These are phyloP conservation scores for Cyclotella kingstonii DNA, from an alignment of 108 stramenopile genomes.

Conservation along the genomic window DNA sequence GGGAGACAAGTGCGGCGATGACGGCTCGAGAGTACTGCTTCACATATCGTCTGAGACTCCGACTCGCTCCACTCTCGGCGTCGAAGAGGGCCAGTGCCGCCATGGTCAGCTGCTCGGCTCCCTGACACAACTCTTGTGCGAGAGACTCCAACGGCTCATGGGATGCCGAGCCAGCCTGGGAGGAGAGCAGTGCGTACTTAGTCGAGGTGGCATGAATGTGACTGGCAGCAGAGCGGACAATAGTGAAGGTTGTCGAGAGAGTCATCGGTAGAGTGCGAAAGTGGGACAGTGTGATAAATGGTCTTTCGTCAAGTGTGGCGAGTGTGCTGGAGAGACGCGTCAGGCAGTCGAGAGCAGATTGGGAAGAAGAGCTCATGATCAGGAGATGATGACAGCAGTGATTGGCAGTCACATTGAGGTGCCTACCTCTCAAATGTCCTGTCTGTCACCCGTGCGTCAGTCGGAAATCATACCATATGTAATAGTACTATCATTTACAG, in stretches of 20 bases:
- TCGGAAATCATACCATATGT: no score
- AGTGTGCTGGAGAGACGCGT: constrained; percentile 26
- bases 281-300: constrained; percentile 26
- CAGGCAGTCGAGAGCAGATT: no score
- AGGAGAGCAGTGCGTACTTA: constrained; percentile 76
- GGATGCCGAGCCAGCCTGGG: constrained; percentile 37
- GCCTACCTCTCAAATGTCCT: no score
- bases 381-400: no score
- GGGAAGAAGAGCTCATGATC: no score
- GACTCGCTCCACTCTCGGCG: constrained; percentile 55
- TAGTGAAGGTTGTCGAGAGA: constrained; percentile 51
- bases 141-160: no score
- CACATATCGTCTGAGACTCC: constrained; percentile 48
- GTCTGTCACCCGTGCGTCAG: no score
- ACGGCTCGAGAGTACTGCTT: constrained; percentile 61
- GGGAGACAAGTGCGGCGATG: constrained; percentile 42
- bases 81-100: constrained; percentile 50
- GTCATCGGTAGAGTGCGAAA: constrained; percentile 57
- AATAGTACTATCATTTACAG: no score
- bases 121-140: constrained; percentile 58
- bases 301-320: constrained; percentile 14
- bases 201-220: constrained; percentile 71
- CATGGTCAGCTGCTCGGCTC: constrained; percentile 64
- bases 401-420: no score
- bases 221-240: constrained; percentile 53